phyloP scores from a whole-genome alignment of 148 eudicot species.

The Bassia scoparia region DNA sequence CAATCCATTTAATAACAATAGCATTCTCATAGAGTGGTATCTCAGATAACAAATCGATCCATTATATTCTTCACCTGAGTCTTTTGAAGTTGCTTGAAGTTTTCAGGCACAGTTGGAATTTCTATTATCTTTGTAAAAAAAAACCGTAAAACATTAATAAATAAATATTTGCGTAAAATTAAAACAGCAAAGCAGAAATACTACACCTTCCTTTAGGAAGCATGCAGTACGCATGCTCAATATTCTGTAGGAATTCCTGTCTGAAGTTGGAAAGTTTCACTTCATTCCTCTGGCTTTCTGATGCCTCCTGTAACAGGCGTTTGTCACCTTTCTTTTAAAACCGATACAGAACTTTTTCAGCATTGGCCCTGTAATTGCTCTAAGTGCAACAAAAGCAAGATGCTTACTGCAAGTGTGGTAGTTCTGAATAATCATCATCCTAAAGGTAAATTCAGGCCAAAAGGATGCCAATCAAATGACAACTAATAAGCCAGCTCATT shows the following conservation, averaged over 20 bases:
- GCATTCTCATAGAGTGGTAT: too few relatives aligned
- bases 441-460: background rate
- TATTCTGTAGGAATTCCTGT: constrained; percentile 93
- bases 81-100: background rate
- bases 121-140: background rate
- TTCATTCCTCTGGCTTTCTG: constrained; percentile 99
- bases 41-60: background rate
- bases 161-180: background rate
- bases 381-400: constrained; percentile 20
- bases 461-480: background rate
- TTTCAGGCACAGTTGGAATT: background rate
- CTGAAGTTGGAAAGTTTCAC: constrained; percentile 93
- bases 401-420: background rate
- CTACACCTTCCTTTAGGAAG: constrained; percentile 96
- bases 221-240: constrained; percentile 99
- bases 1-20: too few relatives aligned
- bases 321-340: constrained; percentile 79
- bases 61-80: background rate
- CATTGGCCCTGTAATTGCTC: constrained; percentile 62
- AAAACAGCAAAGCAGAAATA: background rate
- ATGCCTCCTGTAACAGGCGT: constrained; percentile 91
- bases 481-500: background rate
- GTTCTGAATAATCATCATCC: background rate
- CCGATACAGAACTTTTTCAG: constrained; percentile 89
- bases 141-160: background rate